Evolutionary conservation across 129 eudicot genomes (phyloP), one percentile per base, ranked within the genome.

Genomic region (Lonicera japonica): DNA sequence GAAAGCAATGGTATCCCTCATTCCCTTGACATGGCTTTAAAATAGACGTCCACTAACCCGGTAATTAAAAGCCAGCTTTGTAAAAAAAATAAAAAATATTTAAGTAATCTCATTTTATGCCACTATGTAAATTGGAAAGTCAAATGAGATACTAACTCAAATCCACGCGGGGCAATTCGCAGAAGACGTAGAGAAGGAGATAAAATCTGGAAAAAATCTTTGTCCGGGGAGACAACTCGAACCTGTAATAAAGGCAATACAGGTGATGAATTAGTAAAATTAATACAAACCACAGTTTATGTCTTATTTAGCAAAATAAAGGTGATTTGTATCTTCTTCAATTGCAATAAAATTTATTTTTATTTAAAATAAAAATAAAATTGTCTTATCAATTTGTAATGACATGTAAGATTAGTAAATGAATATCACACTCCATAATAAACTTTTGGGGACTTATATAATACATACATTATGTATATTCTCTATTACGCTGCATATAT

Each of bases 201-300:
- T 65, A 92, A 75, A 66, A 92, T 92, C 82, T 92, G 96, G 58
- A 92, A 92, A 69, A 92, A 92, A 66, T 92, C 99, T 79, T 88
- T 92, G 73, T 92, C 99, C 0, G 99, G 99, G 66, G 99, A 92
- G 77, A 92, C 99, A 72, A 92, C 95, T 69, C 96, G 83, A 38
- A 92, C 99, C 99, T 92, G 83, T 53, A 66, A 54, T 69, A 57
- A 74, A 56, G 69, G 48, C 15, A 65, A 22, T 47, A 60, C 54
- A 64, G 58, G 53, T 50, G 55, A 69, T 39, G 15, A n/a, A 8
- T n/a, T 17, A 19, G 45, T 8, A 24, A 47, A 29, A 59, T 5
- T 29, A 59, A 9, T 21, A 50, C 62, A 23, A 13, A 70, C 13
- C 12, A 50, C 8, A 15, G 56, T 8, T 4, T 25, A n/a, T 16